These are phyloP conservation scores for Saturnispora quitensis DNA, from an alignment of 805 yeast species.

Conservation along the genomic window DNA sequence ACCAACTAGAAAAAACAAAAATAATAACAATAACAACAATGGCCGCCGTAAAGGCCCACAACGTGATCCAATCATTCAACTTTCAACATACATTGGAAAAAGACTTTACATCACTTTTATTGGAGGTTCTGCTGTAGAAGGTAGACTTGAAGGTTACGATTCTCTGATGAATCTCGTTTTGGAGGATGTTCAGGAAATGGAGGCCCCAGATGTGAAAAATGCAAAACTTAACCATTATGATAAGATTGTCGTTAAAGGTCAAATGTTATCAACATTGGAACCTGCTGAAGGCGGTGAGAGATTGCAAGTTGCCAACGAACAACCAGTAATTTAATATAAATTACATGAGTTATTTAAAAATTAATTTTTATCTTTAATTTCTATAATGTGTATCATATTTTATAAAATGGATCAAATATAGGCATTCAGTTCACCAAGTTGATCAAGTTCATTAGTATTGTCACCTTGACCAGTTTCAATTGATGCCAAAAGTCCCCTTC, in stretches of 20 bases:
- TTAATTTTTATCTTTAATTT: background rate
- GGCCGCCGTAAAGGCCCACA: slow-evolving; percentile 63
- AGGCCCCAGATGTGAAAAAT: slow-evolving; percentile 39
- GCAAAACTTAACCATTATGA: slow-evolving; percentile 43
- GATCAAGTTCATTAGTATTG: slow-evolving; percentile 1
- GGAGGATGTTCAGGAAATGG: slow-evolving; percentile 58
- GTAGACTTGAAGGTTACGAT: slow-evolving; percentile 75
- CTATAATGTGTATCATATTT: background rate
- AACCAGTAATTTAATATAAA: background rate
- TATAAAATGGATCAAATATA: slow-evolving; percentile 1
- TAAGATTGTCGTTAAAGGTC: slow-evolving; percentile 77
- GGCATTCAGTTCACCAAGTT: slow-evolving; percentile 8
- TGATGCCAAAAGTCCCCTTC: slow-evolving; percentile 1
- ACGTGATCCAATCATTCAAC: slow-evolving; percentile 80
- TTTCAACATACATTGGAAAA: slow-evolving; percentile 66
- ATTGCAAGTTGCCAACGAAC: slow-evolving; percentile 36
- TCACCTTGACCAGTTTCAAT: slow-evolving; percentile 3
- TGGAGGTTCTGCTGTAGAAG: slow-evolving; percentile 75
- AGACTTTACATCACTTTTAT: slow-evolving; percentile 68
- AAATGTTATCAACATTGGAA: slow-evolving; percentile 61
- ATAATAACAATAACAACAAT: slow-evolving; percentile 4
- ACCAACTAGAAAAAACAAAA: slow-evolving; percentile 1
- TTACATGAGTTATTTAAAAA: background rate
- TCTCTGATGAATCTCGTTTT: slow-evolving; percentile 72
- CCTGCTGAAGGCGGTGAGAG: slow-evolving; percentile 64